These are phyloP conservation scores for Saccharomycopsis phalli DNA, from an alignment of 1,139 yeast genomes.

Conservation along the genomic window DNA sequence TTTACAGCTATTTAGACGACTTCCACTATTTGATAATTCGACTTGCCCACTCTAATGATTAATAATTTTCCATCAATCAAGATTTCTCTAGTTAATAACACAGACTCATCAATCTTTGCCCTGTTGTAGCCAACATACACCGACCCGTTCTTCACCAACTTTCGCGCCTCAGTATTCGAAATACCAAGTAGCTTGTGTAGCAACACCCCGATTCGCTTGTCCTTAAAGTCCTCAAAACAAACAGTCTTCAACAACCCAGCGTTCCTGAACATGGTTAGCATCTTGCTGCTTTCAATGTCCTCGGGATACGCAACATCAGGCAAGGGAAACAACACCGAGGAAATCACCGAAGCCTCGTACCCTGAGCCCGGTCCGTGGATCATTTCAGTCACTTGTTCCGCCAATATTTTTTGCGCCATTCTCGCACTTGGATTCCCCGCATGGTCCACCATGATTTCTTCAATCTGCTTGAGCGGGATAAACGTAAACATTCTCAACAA, in stretches of 20 bases:
- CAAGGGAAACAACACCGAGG: conserved; percentile 58
- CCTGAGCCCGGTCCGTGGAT: conserved; percentile 74
- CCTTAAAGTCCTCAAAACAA: no score
- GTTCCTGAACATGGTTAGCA: conserved; percentile 49
- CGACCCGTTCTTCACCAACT: conserved; percentile 63
- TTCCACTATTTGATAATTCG: conserved; percentile 48
- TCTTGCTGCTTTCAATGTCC: conserved; percentile 40
- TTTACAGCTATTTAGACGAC: conserved; percentile 24
- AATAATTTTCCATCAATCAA: conserved; percentile 54
- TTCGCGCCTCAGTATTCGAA: conserved; percentile 52
- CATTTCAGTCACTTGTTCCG: conserved; percentile 76
- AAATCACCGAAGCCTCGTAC: conserved; percentile 31
- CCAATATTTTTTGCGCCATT: conserved; percentile 66
- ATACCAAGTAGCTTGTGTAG: conserved; percentile 31
- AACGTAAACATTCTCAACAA: conserved; percentile 73
- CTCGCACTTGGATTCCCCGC: conserved; percentile 50
- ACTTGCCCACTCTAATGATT: conserved; percentile 70
- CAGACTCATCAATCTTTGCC: conserved; percentile 44
- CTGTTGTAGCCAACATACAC: conserved; percentile 60
- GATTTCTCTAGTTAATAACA: conserved; percentile 39
- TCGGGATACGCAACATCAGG: conserved; percentile 40
- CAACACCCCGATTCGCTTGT: conserved; percentile 31
- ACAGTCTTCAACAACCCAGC: conserved; percentile 51
- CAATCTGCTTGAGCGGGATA: conserved; percentile 55
- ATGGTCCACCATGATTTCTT: conserved; percentile 44